These are phyloP conservation scores for Acanthamoeba quina DNA, from an alignment of 208 protist species.

Conservation along the genomic window DNA sequence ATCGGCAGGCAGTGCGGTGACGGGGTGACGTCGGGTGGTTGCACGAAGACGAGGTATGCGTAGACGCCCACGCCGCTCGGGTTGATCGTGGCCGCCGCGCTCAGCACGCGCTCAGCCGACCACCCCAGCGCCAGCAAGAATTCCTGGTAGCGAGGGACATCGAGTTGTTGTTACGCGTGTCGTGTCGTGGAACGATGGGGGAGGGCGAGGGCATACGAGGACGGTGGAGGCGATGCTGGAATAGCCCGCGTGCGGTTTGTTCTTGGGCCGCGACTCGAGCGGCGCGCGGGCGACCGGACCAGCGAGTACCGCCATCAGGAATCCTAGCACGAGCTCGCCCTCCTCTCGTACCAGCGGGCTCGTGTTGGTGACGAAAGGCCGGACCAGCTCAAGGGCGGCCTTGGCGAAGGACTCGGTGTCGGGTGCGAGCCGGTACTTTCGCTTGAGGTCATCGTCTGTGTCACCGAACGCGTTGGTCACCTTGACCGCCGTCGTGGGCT, in stretches of 20 bases:
- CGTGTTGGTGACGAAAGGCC: background rate
- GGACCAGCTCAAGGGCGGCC: constrained; percentile 1
- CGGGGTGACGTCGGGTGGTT: background rate
- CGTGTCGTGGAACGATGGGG: no score
- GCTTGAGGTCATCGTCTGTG: constrained; percentile 36
- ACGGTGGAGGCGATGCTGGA: background rate
- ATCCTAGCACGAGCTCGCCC: background rate
- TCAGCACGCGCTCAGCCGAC: background rate
- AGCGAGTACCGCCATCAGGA: background rate
- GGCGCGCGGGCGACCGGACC: constrained; percentile 16
- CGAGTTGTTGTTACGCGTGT: no score
- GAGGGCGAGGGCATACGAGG: background rate
- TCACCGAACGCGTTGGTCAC: constrained; percentile 36
- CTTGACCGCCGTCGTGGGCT: constrained; percentile 6
- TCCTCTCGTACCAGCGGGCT: background rate
- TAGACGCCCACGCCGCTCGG: constrained; percentile 11
- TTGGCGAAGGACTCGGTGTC: background rate
- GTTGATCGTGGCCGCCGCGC: background rate
- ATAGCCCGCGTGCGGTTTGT: background rate
- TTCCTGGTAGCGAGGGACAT: background rate
- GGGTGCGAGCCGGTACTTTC: constrained; percentile 8
- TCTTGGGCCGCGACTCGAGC: background rate
- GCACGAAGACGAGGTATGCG: background rate
- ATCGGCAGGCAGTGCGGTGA: background rate
- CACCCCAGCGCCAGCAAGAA: constrained; percentile 4